Evolutionary conservation across 1,139 yeast species (phyloP), one percentile per base, ranked within the genome.

Genomic region (Geotrichum klebahnii): DNA sequence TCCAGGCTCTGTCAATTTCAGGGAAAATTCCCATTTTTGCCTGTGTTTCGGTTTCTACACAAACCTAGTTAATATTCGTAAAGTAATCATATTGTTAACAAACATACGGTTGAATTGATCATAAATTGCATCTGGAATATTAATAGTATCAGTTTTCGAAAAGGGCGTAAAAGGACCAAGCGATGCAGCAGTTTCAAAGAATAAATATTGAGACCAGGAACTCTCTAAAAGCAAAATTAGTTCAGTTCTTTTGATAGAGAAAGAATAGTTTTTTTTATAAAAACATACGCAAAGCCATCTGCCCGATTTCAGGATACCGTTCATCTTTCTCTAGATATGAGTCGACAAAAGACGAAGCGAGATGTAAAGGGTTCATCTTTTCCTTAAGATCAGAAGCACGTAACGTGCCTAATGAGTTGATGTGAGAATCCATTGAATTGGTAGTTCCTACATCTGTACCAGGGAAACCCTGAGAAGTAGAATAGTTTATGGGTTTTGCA

Each of bases 21-120:
- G 92, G 80, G 59, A 92, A 83, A 44, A 90, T 70, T 6, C 98
- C 98, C 80, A 87, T 82, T 55, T 82, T 82, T 29, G 90, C 80
- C 43, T 74, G 76, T 52, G 81, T 77, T 61, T 83, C 82, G 12
- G 89, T 78, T 46, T 80, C 77, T 35, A 68, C 59, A 34, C n/a
- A n/a, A n/a, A n/a, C n/a, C n/a, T n/a, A 32, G 22, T 16, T 19
- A 37, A 19, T 22, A 33, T 16, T 14, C 10, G 16, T 4, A 20
- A n/a, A 31, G 34, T 44, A 29, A 40, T n/a, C 8, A 17, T 3
- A 16, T 5, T 28, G 10, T 22, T 23, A 9, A 4, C 10, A 14
- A 9, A 51, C 59, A 29, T 51, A 58, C 62, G 61, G 59, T 79
- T 81, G 63, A 84, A 80, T 59, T 86, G 90, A 55, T 83, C 87